Base-by-base conservation (phyloP, 129 eudicot species). In the Artemisia argyi region DNA sequence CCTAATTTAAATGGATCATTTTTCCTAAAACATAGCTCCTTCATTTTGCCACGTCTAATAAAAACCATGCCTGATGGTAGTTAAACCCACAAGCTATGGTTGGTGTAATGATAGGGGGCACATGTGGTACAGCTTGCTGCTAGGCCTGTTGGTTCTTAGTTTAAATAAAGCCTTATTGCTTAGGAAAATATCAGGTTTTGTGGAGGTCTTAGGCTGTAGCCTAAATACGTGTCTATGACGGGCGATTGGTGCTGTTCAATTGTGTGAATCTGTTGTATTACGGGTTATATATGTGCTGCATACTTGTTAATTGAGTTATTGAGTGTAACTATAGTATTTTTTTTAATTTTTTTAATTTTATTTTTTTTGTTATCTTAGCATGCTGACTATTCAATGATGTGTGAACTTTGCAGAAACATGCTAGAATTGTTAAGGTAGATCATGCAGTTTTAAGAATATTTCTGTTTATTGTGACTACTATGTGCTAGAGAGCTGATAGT, bases 311-410 rank as follows among this genome's bases (percentile, higher is more conserved):
- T 47, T 15, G 6, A 61, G 2, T 17, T 73, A 11, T 60, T 15
- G 6, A 61, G 2, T 17, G 61, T 48, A n/a, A 48, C 69, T 42
- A n/a, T 73, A 14, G 16, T 28, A 12, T n/a, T n/a, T n/a, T n/a
- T n/a, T n/a, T n/a, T n/a, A 9, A 2, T 12, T 1, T 24, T 72
- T 17, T 61, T 62, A n/a, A n/a, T n/a, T n/a, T n/a, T n/a, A 9
- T 4, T 12, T 1, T 24, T 72, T 17, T 61, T 62, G 2, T 63
- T 51, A 74, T 74, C 30, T 54, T 17, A 42, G 62, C 54, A 54
- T 65, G 73, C 79, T 66, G 66, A 75, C 73, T 55, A 24, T 53
- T 42, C 17, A 66, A 74, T 17, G 20, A 16, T 47, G 32, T 24
- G 1, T 26, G 58, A 66, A 66, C 52, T 56, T 57, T 65, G 51